Percentiles rank a stretch among this genome's conserved stretches.
Evolutionary conservation across 495 filamentous ascomycete genomes (phyloP).

Genomic region (Penicillium ochrochloron): DNA sequence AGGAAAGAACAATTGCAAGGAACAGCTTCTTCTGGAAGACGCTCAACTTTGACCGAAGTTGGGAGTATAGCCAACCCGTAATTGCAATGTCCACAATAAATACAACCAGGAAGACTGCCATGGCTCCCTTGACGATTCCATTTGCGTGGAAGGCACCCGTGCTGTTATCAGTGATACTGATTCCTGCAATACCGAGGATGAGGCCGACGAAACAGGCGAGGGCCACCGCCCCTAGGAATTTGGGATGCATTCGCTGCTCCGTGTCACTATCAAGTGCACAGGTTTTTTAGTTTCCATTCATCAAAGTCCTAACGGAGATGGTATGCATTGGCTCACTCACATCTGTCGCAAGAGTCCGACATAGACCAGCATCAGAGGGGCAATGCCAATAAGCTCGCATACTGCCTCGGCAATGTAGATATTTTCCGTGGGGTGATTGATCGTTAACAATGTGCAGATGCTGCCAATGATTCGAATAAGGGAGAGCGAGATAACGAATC

Average conservation of each 20-base stretch:
- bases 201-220: slow-evolving; percentile 32
- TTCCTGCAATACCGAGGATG: slow-evolving; percentile 36
- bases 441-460: slow-evolving; percentile 30
- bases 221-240: slow-evolving; percentile 15
- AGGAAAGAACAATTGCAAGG: slow-evolving; percentile 30
- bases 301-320: background rate
- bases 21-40: slow-evolving; percentile 36
- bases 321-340: slow-evolving; percentile 23
- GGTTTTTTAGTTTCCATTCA: slow-evolving; percentile 15
- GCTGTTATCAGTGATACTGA: slow-evolving; percentile 20
- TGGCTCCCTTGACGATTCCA: slow-evolving; percentile 30
- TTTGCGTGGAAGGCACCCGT: slow-evolving; percentile 14
- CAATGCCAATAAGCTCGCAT: slow-evolving; percentile 39
- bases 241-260: slow-evolving; percentile 21
- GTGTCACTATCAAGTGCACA: slow-evolving; percentile 24
- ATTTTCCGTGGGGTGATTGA: slow-evolving; percentile 25
- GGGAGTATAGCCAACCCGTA: slow-evolving; percentile 22
- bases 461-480: slow-evolving; percentile 36
- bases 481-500: slow-evolving; percentile 34
- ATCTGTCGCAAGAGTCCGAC: slow-evolving; percentile 37
- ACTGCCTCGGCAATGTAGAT: slow-evolving; percentile 27
- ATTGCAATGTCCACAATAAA: slow-evolving; percentile 23
- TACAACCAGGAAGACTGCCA: slow-evolving; percentile 37
- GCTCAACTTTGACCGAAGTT: slow-evolving; percentile 2
- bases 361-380: slow-evolving; percentile 34